phyloP scores from a whole-genome alignment of 1,284 basidiomycete species.

The Pseudozyma hubeiensis region DNA sequence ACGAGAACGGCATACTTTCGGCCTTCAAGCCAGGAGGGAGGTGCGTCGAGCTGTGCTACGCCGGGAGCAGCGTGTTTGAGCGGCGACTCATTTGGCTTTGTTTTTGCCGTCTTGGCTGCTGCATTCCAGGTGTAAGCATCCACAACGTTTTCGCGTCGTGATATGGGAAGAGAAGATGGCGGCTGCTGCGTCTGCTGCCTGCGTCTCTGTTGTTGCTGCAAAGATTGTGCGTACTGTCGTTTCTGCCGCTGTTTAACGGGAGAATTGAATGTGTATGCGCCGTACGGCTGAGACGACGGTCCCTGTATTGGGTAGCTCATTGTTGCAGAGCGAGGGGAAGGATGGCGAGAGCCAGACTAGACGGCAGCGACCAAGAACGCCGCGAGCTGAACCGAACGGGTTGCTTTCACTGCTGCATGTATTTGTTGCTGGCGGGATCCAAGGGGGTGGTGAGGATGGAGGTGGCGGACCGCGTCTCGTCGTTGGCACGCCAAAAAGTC shows the following conservation, averaged over 20 bases:
- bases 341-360: neutral
- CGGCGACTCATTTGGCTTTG: constrained; percentile 34
- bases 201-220: constrained; percentile 18
- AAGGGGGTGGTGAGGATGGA: neutral
- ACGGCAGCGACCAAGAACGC: constrained; percentile 1
- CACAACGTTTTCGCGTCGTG: constrained; percentile 34
- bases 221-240: constrained; percentile 1
- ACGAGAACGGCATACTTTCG: constrained; percentile 87
- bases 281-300: constrained; percentile 42
- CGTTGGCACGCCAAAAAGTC: no score
- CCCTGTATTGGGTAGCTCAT: constrained; percentile 53
- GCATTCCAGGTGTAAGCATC: constrained; percentile 51
- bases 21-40: constrained; percentile 36
- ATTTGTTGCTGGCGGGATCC: neutral
- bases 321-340: neutral
- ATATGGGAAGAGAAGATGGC: neutral
- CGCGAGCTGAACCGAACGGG: neutral
- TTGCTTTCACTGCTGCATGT: constrained; percentile 10
- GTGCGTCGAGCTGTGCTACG: constrained; percentile 43
- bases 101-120: constrained; percentile 36
- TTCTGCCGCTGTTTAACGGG: constrained; percentile 31
- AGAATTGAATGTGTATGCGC: constrained; percentile 45
- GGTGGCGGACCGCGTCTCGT: neutral
- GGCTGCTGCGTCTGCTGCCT: constrained; percentile 5
- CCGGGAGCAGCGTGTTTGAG: constrained; percentile 47